Evolutionary conservation across 2,329 filamentous ascomycete species (phyloP).

Genomic region (Cytospora piceicola): DNA sequence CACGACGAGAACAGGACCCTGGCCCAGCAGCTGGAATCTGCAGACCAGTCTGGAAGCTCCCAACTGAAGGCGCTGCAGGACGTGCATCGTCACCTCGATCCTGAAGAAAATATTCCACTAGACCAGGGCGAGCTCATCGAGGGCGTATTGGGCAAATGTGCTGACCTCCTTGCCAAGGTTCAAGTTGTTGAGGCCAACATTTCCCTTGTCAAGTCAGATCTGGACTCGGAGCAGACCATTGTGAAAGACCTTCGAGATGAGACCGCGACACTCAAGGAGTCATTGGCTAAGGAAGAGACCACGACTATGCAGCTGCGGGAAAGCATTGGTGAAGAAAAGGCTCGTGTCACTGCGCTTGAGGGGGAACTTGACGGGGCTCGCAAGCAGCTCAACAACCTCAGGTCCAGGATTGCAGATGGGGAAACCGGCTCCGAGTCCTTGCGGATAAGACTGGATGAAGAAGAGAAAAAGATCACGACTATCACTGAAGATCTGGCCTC

Average conservation of each 20-base stretch:
- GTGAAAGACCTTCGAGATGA: slow-evolving; percentile 61
- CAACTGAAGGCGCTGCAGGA: slow-evolving; percentile 61
- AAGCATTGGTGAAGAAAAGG: slow-evolving; percentile 55
- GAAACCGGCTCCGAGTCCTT: slow-evolving; percentile 82
- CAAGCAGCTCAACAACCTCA: slow-evolving; percentile 68
- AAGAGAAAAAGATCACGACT: slow-evolving; percentile 70
- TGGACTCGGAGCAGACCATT: slow-evolving; percentile 61
- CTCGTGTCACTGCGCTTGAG: slow-evolving; percentile 58
- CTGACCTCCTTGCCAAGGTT: slow-evolving; percentile 63
- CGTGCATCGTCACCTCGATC: slow-evolving; percentile 62
- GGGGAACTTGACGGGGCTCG: slow-evolving; percentile 66
- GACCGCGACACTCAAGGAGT: slow-evolving; percentile 57
- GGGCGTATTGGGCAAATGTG: slow-evolving; percentile 59
- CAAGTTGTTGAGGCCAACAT: slow-evolving; percentile 63
- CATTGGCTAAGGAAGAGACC: slow-evolving; percentile 56
- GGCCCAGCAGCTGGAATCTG: slow-evolving; percentile 53
- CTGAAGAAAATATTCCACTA: slow-evolving; percentile 55
- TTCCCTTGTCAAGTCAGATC: slow-evolving; percentile 64
- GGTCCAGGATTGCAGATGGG: slow-evolving; percentile 75
- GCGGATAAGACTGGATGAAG: slow-evolving; percentile 73
- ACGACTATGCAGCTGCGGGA: slow-evolving; percentile 58
- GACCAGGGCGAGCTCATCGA: slow-evolving; percentile 64
- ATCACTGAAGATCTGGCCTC: slow-evolving; percentile 73
- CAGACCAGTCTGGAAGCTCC: slow-evolving; percentile 56
- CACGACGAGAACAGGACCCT: slow-evolving; percentile 59